These are phyloP conservation scores for Pseudozyma thailandica DNA, from an alignment of 1,284 basidiomycete genomes.

Conservation along the genomic window DNA sequence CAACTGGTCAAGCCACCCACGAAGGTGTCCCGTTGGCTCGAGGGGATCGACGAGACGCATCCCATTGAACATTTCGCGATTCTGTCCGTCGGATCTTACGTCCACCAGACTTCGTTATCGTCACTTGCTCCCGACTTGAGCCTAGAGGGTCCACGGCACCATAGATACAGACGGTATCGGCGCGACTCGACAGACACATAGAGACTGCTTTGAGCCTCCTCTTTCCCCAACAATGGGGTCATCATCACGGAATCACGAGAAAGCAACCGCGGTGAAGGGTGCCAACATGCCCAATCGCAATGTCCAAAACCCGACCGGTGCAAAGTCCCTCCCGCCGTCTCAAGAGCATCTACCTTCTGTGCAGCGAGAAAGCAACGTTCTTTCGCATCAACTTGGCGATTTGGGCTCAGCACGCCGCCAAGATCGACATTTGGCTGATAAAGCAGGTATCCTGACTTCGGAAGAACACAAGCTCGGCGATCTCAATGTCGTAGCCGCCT, in stretches of 20 bases:
- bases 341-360: slow-evolving; percentile 16
- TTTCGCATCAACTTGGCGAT: slow-evolving; percentile 36
- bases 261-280: neutral
- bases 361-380: slow-evolving; percentile 9
- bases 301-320: slow-evolving; percentile 2
- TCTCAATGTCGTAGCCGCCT: slow-evolving; percentile 61
- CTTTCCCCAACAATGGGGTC: neutral
- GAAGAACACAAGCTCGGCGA: slow-evolving; percentile 51
- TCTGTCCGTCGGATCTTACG: too few species aligned
- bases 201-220: neutral
- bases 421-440: slow-evolving; percentile 26
- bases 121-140: too few species aligned
- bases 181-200: too few species aligned
- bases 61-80: too few species aligned
- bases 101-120: too few species aligned
- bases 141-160: too few species aligned
- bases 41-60: too few species aligned
- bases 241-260: neutral
- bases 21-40: too few species aligned
- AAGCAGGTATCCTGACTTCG: slow-evolving; percentile 33
- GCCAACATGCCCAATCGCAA: neutral
- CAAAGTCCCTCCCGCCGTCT: slow-evolving; percentile 23
- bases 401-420: slow-evolving; percentile 28
- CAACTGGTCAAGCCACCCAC: too few species aligned
- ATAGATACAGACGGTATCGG: too few species aligned